These are phyloP conservation scores for Taiozyma sp. DNA, from an alignment of 1,139 yeast genomes.

Conservation along the genomic window DNA sequence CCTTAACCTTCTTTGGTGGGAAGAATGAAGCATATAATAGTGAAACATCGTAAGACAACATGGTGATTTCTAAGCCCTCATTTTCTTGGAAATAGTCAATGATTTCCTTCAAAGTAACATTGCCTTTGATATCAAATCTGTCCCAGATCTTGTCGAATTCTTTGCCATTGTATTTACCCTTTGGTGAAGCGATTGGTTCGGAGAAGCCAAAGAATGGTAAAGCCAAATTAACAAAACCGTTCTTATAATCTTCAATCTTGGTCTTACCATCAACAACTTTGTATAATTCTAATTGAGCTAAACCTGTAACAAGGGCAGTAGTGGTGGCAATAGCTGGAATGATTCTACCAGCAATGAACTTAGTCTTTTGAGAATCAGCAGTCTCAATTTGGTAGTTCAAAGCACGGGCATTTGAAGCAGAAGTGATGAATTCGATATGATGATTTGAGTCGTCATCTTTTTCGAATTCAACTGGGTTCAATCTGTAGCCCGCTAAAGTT, in stretches of 20 bases:
- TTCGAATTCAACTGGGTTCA: conserved; percentile 88
- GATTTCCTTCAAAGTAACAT: conserved; percentile 71
- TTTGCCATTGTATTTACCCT: conserved; percentile 77
- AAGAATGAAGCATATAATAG: conserved; percentile 88
- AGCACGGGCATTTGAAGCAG: conserved; percentile 96
- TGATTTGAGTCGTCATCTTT: conserved; percentile 96
- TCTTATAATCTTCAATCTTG: conserved; percentile 84
- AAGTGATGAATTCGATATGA: conserved; percentile 94
- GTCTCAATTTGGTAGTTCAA: conserved; percentile 81
- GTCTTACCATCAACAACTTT: conserved; percentile 74
- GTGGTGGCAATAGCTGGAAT: conserved; percentile 99
- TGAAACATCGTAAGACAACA: conserved; percentile 91
- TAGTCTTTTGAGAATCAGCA: conserved; percentile 72
- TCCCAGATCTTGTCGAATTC: conserved; percentile 93
- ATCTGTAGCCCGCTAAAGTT: conserved; percentile 81
- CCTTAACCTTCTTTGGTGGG: conserved; percentile 86
- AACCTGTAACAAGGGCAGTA: conserved; percentile 93
- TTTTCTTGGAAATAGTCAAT: conserved; percentile 71
- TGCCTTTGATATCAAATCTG: conserved; percentile 77
- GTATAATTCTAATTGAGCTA: conserved; percentile 87
- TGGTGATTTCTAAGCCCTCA: conserved; percentile 82
- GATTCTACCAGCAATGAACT: conserved; percentile 88
- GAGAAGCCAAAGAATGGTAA: conserved; percentile 96
- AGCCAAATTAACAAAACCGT: conserved; percentile 92
- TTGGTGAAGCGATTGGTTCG: conserved; percentile 86